Percentiles rank a stretch among this genome's conserved stretches.
These are phyloP conservation scores for Sclerotinia spermophila DNA, from an alignment of 2,329 filamentous ascomycete species.

Conservation along the genomic window DNA sequence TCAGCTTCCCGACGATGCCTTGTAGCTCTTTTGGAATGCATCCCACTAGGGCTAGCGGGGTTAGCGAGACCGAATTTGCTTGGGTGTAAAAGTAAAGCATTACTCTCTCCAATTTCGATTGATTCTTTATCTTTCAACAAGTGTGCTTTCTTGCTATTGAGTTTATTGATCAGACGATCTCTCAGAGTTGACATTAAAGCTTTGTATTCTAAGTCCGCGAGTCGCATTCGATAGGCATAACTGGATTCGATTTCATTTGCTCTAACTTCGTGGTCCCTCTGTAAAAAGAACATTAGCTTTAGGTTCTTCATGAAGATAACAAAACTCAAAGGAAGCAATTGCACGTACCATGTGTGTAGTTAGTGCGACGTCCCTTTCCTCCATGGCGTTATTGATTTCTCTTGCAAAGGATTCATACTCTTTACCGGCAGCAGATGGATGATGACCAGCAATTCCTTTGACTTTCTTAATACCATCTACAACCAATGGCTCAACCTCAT, in stretches of 20 bases:
- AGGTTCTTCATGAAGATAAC: neutral
- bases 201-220: constrained; percentile 58
- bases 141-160: constrained; percentile 61
- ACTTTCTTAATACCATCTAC: constrained; percentile 31
- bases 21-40: constrained; percentile 60
- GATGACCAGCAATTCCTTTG: constrained; percentile 41
- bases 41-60: constrained; percentile 59
- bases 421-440: constrained; percentile 64
- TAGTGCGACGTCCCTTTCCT: constrained; percentile 80
- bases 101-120: constrained; percentile 63
- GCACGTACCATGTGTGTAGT: constrained; percentile 71
- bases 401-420: constrained; percentile 82
- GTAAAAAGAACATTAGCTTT: constrained; percentile 13
- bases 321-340: neutral
- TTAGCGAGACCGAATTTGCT: constrained; percentile 66
- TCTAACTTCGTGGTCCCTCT: constrained; percentile 64
- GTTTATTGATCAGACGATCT: constrained; percentile 63
- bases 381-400: constrained; percentile 82
- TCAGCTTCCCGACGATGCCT: constrained; percentile 57
- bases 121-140: constrained; percentile 65
- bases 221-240: constrained; percentile 58
- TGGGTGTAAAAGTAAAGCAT: constrained; percentile 61
- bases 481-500: constrained; percentile 40
- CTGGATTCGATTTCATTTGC: constrained; percentile 57
- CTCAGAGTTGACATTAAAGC: constrained; percentile 58